Conservation (phyloP, 257 asterid species). For the Fraxinus anomala region DNA sequence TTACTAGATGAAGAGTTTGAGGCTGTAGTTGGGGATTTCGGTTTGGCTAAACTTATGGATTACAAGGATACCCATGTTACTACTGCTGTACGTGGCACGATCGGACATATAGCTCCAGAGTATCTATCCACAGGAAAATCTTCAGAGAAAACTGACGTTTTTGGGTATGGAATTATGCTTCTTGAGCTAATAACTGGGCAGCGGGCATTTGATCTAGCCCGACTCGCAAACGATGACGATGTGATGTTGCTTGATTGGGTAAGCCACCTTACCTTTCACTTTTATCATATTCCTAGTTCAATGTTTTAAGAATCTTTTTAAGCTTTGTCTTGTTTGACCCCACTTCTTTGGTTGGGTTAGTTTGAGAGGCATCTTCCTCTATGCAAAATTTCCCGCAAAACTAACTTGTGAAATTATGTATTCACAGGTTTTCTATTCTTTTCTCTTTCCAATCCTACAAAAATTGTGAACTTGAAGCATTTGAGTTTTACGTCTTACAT, state of each 20-base stretch:
- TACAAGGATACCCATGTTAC: slow-evolving; percentile 62
- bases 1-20: slow-evolving; percentile 58
- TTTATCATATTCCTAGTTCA: neutral
- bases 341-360: too few species aligned
- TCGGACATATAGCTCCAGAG: slow-evolving; percentile 65
- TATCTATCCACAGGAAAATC: slow-evolving; percentile 59
- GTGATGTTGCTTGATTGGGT: slow-evolving; percentile 68
- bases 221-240: slow-evolving; percentile 60
- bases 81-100: slow-evolving; percentile 60
- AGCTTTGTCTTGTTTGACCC: neutral
- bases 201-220: slow-evolving; percentile 60
- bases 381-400: too few species aligned
- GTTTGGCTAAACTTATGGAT: slow-evolving; percentile 63
- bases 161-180: slow-evolving; percentile 62
- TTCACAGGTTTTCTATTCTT: neutral
- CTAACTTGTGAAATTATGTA: too few species aligned
- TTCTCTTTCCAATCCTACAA: neutral
- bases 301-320: too few species aligned
- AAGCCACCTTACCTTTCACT: neutral
- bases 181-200: slow-evolving; percentile 57
- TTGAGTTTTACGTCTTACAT: neutral
- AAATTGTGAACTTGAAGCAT: neutral
- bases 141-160: slow-evolving; percentile 56
- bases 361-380: too few species aligned
- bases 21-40: slow-evolving; percentile 64